Conservation (phyloP, 148 eudicot species). For the Polygonum maritimum region DNA sequence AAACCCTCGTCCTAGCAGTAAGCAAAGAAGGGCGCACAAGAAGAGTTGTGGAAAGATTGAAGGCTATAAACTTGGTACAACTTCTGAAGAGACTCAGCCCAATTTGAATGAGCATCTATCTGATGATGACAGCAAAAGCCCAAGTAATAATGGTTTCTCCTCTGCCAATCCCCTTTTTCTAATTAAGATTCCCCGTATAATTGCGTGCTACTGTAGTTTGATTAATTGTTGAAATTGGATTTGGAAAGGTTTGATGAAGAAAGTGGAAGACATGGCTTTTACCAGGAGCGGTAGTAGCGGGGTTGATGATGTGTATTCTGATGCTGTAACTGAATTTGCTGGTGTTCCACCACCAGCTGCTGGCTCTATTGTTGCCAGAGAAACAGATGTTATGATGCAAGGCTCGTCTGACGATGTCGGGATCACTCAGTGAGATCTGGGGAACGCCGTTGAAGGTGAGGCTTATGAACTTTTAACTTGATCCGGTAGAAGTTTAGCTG, state of each 20-base stretch:
- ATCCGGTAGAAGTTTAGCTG: no score
- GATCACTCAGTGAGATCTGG: no score
- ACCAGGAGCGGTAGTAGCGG: constrained; percentile 42
- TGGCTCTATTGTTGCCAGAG: no score
- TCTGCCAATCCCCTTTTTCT: background rate
- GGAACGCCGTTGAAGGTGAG: no score
- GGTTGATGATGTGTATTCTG: constrained; percentile 56
- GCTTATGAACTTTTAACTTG: no score
- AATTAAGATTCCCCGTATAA: background rate
- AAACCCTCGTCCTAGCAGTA: constrained; percentile 69
- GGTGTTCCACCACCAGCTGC: constrained; percentile 14
- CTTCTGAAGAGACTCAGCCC: constrained; percentile 16
- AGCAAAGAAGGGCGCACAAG: constrained; percentile 71
- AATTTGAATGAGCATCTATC: constrained; percentile 23
- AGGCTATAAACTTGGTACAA: constrained; percentile 33
- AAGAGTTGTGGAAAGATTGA: constrained; percentile 67
- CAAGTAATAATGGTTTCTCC: background rate
- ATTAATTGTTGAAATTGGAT: background rate
- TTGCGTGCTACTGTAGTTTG: background rate
- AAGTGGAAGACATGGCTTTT: constrained; percentile 22
- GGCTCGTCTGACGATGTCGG: no score
- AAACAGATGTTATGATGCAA: no score
- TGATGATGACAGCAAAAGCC: constrained; percentile 29
- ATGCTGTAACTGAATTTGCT: constrained; percentile 57
- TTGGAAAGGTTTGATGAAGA: constrained; percentile 29